Conservation (phyloP, 2,329 filamentous ascomycete genomes). For the Aspergillus alliaceus region DNA sequence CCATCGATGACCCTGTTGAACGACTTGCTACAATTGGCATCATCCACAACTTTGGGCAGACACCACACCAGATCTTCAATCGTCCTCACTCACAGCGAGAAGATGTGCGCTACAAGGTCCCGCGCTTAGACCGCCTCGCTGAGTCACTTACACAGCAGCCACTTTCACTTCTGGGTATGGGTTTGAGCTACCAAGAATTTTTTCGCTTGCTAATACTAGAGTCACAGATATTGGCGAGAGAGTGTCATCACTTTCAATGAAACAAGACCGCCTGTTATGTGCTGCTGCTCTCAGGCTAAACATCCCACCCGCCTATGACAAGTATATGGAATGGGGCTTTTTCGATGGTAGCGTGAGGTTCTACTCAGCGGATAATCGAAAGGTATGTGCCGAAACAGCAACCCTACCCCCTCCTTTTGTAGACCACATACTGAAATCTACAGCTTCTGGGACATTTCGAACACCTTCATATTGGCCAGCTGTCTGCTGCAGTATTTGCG, state of each 20-base stretch:
- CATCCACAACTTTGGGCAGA: conserved; percentile 98
- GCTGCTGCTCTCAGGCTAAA: conserved; percentile 83
- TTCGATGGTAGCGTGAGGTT: conserved; percentile 91
- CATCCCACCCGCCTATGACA: conserved; percentile 81
- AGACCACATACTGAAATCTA: neutral
- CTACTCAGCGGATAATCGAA: conserved; percentile 79
- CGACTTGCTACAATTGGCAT: conserved; percentile 87
- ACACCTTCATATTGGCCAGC: conserved; percentile 86
- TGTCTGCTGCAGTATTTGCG: conserved; percentile 79
- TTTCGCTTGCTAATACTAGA: conserved; percentile 3
- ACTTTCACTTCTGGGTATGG: conserved; percentile 68
- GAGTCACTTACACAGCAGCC: conserved; percentile 76
- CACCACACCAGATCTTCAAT: conserved; percentile 89
- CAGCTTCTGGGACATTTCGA: conserved; percentile 81
- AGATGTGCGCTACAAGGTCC: conserved; percentile 61
- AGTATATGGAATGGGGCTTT: conserved; percentile 94
- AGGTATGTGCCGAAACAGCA: conserved; percentile 52
- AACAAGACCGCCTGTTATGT: conserved; percentile 79
- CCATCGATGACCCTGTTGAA: conserved; percentile 84
- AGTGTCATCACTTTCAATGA: conserved; percentile 75
- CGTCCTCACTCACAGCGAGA: conserved; percentile 78
- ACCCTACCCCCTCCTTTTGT: neutral
- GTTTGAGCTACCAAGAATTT: neutral
- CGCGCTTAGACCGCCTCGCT: conserved; percentile 74
- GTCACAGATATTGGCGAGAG: conserved; percentile 67